Evolutionary conservation across 306 rosid species (phyloP).

Genomic region (Hippophae rhamnoides): DNA sequence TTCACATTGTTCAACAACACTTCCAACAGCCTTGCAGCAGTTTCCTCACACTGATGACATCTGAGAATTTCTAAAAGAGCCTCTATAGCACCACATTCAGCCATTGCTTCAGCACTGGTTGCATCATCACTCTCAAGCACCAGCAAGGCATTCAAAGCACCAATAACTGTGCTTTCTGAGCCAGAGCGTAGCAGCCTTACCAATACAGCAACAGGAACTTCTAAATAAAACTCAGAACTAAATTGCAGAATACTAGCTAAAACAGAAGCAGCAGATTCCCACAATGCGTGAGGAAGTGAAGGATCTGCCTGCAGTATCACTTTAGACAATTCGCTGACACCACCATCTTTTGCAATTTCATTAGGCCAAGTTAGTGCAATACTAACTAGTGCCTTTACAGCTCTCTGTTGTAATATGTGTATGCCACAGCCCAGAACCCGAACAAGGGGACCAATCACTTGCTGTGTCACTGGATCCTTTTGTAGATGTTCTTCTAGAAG

Average conservation of each 20-base stretch:
- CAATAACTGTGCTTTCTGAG: constrained; percentile 66
- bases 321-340: constrained; percentile 81
- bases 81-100: constrained; percentile 99
- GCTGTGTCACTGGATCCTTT: constrained; percentile 79
- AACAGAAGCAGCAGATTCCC: constrained; percentile 98
- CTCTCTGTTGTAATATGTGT: constrained; percentile 94
- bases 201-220: constrained; percentile 94
- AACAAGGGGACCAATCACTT: constrained; percentile 81
- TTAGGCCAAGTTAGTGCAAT: constrained; percentile 92
- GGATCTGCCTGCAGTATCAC: constrained; percentile 93
- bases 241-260: constrained; percentile 87
- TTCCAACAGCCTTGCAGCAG: constrained; percentile 90
- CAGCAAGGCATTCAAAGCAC: constrained; percentile 93
- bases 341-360: constrained; percentile 97
- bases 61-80: constrained; percentile 93
- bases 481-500: constrained; percentile 87
- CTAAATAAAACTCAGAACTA: constrained; percentile 94
- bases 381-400: constrained; percentile 92
- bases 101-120: constrained; percentile 93
- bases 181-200: constrained; percentile 95
- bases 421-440: constrained; percentile 84
- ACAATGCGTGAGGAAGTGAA: constrained; percentile 87
- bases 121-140: constrained; percentile 96
- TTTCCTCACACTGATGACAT: constrained; percentile 92
- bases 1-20: constrained; percentile 87